phyloP scores from a whole-genome alignment of 768 basidiomycete species.

The Heimioporus sp. region DNA sequence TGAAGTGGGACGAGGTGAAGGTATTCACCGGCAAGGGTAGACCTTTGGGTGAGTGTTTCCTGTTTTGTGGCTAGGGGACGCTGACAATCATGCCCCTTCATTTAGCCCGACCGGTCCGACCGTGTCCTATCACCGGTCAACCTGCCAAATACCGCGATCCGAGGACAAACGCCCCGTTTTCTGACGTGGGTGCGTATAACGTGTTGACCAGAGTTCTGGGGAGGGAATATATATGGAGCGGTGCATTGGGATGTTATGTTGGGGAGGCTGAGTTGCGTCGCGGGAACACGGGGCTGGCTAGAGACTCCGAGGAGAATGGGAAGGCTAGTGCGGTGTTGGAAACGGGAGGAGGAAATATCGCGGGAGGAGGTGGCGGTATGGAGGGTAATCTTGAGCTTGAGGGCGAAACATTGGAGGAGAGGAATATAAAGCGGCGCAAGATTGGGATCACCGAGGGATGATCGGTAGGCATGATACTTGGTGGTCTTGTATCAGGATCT shows the following conservation, averaged over 20 bases:
- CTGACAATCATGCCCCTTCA: neutral
- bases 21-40: conserved; percentile 65
- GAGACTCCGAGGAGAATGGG: neutral
- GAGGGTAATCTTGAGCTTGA: neutral
- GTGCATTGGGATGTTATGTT: conserved; percentile 42
- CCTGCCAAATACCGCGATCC: conserved; percentile 81
- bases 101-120: conserved; percentile 61
- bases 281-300: neutral
- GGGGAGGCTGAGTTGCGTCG: conserved; percentile 4
- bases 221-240: conserved; percentile 71
- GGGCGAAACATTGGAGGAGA: conserved; percentile 8
- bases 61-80: neutral
- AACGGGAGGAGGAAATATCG: neutral
- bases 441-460: conserved; percentile 4
- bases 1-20: conserved; percentile 72
- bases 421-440: conserved; percentile 13
- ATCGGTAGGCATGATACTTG: neutral
- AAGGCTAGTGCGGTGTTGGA: neutral
- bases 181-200: conserved; percentile 63
- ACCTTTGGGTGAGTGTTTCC: conserved; percentile 49
- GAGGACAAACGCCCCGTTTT: conserved; percentile 74
- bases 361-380: neutral
- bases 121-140: conserved; percentile 78
- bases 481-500: no score
- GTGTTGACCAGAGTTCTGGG: conserved; percentile 57